Percentiles rank a stretch among this genome's conserved stretches.
These are phyloP conservation scores for Mycena sanguinolenta DNA, from an alignment of 768 basidiomycete genomes.

Conservation along the genomic window DNA sequence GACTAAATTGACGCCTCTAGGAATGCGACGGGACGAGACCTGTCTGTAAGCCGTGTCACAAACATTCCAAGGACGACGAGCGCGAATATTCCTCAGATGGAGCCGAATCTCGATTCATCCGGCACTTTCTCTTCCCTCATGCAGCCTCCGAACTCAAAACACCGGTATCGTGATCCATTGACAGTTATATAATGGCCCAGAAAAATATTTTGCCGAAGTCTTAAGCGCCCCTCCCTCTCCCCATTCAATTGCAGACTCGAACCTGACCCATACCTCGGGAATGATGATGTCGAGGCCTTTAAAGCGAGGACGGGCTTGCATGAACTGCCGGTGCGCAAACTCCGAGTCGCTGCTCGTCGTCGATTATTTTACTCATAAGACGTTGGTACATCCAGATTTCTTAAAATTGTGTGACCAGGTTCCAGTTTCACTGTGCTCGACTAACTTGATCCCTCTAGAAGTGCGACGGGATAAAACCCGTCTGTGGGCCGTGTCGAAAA, in stretches of 20 bases:
- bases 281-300: conserved; percentile 54
- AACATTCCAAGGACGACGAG: too few relatives aligned
- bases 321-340: conserved; percentile 62
- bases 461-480: conserved; percentile 76
- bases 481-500: conserved; percentile 72
- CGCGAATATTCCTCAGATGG: too few relatives aligned
- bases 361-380: background rate
- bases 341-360: background rate
- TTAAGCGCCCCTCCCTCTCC: conserved; percentile 21
- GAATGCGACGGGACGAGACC: conserved; percentile 75
- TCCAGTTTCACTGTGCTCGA: conserved; percentile 15
- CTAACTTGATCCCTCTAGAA: conserved; percentile 55
- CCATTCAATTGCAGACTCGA: conserved; percentile 47
- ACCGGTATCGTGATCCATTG: background rate
- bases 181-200: conserved; percentile 16
- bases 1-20: conserved; percentile 47
- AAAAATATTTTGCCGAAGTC: background rate
- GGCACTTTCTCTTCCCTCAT: background rate
- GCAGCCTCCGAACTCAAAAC: background rate
- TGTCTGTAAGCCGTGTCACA: too few relatives aligned
- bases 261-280: conserved; percentile 45
- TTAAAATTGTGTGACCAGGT: conserved; percentile 61
- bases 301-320: conserved; percentile 66
- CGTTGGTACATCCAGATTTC: conserved; percentile 49
- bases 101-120: background rate